phyloP scores from a whole-genome alignment of 768 basidiomycete species.

The Gloeophyllum trabeum region DNA sequence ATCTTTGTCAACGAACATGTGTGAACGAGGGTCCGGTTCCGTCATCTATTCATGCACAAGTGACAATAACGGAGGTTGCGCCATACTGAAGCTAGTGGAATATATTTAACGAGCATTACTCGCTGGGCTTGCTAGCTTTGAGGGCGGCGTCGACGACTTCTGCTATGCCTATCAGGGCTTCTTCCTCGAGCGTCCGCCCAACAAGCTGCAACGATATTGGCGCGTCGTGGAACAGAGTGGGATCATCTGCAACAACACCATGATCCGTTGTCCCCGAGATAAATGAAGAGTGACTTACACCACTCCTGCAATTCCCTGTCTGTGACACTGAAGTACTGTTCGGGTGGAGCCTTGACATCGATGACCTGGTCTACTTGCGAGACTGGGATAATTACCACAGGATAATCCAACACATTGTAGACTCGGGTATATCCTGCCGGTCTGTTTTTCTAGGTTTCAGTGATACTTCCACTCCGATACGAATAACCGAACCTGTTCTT shows the following conservation, averaged over 20 bases:
- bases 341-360: conserved; percentile 33
- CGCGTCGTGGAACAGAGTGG: conserved; percentile 39
- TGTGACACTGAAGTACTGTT: conserved; percentile 31
- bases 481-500: conserved; percentile 29
- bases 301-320: conserved; percentile 41
- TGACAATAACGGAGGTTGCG: neutral
- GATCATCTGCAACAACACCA: conserved; percentile 33
- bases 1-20: conserved; percentile 60
- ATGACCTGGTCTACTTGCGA: conserved; percentile 41
- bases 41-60: neutral
- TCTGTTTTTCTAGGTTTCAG: no score
- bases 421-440: conserved; percentile 43
- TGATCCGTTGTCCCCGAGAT: neutral
- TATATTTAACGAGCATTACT: no score
- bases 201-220: conserved; percentile 60
- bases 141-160: conserved; percentile 52
- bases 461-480: no score
- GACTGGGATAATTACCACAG: conserved; percentile 53
- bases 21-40: neutral
- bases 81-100: no score
- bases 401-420: conserved; percentile 63
- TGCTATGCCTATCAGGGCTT: conserved; percentile 59
- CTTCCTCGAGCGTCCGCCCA: conserved; percentile 64
- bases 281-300: conserved; percentile 29
- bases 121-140: conserved; percentile 12